These are phyloP conservation scores for Dispira parvispora DNA, from an alignment of 192 early-diverging fungal genomes.

Conservation along the genomic window DNA sequence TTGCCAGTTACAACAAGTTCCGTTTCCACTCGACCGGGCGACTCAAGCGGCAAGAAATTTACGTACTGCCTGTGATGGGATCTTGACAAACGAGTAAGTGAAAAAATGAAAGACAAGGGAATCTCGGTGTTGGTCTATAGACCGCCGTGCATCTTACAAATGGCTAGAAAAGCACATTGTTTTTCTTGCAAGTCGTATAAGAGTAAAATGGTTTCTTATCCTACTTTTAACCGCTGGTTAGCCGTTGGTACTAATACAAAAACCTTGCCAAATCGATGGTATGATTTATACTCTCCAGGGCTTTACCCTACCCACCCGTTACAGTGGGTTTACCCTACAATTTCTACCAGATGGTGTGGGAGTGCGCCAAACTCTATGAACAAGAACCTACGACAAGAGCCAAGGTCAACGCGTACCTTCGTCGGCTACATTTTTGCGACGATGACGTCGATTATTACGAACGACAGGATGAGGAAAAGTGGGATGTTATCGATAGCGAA, in stretches of 20 bases:
- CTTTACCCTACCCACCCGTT: not conserved
- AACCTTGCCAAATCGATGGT: no score
- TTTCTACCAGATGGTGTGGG: constrained; percentile 8
- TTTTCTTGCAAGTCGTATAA: no score
- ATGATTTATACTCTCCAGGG: no score
- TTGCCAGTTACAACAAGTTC: not conserved
- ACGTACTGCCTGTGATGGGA: not conserved
- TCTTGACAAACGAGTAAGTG: no score
- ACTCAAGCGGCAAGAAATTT: constrained; percentile 3
- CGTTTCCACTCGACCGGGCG: not conserved
- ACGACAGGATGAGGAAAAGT: constrained; percentile 7
- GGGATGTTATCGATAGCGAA: constrained; percentile 9
- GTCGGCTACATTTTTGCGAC: constrained; percentile 6
- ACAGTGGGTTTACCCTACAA: not conserved
- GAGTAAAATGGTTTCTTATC: no score
- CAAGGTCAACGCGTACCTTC: constrained; percentile 6
- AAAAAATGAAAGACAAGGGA: no score
- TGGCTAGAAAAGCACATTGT: no score
- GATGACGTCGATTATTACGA: constrained; percentile 6
- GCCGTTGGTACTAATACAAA: no score
- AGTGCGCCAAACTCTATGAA: not conserved
- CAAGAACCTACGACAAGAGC: not conserved
- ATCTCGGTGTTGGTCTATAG: no score
- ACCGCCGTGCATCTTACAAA: no score
- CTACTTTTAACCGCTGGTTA: no score